Evolutionary conservation across 1,284 basidiomycete species (phyloP).

Genomic region (Thecaphora thlaspeos): DNA sequence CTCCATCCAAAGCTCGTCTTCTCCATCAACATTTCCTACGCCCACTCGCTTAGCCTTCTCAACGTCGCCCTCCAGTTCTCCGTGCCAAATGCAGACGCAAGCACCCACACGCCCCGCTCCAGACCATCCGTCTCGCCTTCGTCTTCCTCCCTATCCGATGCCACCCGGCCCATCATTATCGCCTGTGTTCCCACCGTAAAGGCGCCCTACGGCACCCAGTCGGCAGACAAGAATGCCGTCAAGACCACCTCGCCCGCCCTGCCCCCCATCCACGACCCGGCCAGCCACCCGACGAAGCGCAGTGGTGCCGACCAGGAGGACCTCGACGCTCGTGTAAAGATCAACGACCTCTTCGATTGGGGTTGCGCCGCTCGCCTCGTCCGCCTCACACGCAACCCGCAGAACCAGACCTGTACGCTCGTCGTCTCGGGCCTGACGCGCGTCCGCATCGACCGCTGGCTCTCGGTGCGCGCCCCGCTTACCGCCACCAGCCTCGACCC

Average conservation of each 20-base stretch:
- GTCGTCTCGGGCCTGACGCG: conserved; percentile 50
- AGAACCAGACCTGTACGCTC: conserved; percentile 50
- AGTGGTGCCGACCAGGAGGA: conserved; percentile 9
- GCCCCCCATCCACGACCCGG: conserved; percentile 1
- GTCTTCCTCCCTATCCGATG: conserved; percentile 5
- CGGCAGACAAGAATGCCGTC: conserved; percentile 23
- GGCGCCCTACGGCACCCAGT: conserved; percentile 33
- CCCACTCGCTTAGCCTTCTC: conserved; percentile 52
- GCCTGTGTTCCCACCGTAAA: conserved; percentile 47
- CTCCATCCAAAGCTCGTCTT: conserved; percentile 55
- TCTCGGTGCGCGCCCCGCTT: conserved; percentile 46
- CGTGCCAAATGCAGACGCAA: conserved; percentile 22
- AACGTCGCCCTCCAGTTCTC: conserved; percentile 50
- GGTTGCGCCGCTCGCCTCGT: conserved; percentile 52
- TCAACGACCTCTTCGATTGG: conserved; percentile 49
- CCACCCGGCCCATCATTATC: conserved; percentile 42
- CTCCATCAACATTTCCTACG: conserved; percentile 49
- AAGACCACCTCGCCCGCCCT: conserved; percentile 30
- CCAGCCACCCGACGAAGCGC: not conserved
- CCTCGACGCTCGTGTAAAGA: conserved; percentile 28
- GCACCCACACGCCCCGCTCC: conserved; percentile 8
- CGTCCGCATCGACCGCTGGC: conserved; percentile 49
- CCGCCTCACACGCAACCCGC: conserved; percentile 50
- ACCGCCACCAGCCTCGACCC: conserved; percentile 45
- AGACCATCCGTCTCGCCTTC: not conserved